Percentiles rank a stretch among this genome's conserved stretches.
Conservation (phyloP, 257 asterid genomes). For the Solanum commersonii region DNA sequence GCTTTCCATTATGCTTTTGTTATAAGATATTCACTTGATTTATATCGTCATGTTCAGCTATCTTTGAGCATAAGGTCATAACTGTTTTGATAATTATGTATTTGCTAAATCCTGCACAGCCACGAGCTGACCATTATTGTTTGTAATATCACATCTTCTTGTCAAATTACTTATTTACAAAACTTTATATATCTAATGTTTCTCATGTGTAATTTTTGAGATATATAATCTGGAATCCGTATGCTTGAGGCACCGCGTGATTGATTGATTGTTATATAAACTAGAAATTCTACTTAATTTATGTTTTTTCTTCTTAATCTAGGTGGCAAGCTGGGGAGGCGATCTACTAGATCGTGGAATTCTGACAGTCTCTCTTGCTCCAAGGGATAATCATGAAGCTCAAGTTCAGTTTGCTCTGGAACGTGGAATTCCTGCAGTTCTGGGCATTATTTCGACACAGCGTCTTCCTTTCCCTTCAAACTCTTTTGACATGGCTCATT, state of each 20-base stretch:
- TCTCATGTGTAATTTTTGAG: neutral
- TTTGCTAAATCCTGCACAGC: neutral
- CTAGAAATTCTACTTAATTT: neutral
- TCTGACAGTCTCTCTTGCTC: slow-evolving; percentile 87
- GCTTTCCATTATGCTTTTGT: neutral
- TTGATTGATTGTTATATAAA: neutral
- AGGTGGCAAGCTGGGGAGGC: slow-evolving; percentile 99
- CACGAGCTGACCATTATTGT: neutral
- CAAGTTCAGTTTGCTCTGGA: slow-evolving; percentile 99
- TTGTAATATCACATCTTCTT: neutral
- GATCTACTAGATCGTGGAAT: slow-evolving; percentile 87
- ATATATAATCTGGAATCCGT: neutral
- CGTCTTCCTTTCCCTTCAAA: slow-evolving; percentile 96
- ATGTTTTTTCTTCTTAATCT: neutral
- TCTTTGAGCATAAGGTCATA: neutral
- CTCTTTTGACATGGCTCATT: slow-evolving; percentile 98
- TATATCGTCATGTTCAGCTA: neutral
- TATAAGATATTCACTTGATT: neutral
- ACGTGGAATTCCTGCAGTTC: slow-evolving; percentile 94
- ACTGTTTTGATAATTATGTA: neutral
- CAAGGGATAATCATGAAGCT: slow-evolving; percentile 95
- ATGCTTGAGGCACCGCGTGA: neutral
- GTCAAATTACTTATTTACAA: neutral
- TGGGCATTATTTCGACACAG: slow-evolving; percentile 94
- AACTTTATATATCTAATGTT: neutral